Evolutionary conservation across 805 yeast species (phyloP), one percentile per base, ranked within the genome.

Genomic region (Maudiozyma pseudohumilis): DNA sequence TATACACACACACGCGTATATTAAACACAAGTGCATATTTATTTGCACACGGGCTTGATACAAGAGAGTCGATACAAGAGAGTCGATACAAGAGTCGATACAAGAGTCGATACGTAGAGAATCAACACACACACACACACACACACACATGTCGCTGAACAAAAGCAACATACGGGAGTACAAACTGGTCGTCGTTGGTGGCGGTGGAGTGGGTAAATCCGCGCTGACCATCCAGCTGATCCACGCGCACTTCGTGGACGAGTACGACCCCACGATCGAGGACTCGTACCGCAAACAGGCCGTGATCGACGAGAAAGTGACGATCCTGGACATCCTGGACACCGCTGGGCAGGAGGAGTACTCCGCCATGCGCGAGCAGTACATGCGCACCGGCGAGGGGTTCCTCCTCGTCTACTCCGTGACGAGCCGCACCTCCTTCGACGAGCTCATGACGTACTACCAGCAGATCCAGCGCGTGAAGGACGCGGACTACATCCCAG

Each of bases 321-420:
- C 84, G 1, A 69, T 83, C 18, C 63, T 82, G 45, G 98, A 92
- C 60, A 87, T 92, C 29, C 72, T 92, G 54, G 98, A 92, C 61
- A 92, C 98, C 16, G 98, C 98, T 2, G 98, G 98, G 29, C 96
- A 88, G 68, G 97, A 89, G 61, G 96, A 88, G 63, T 88, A 88
- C 60, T 75, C 86, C 39, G 95, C 96, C 15, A 78, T 81, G 86
- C 67, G 88, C 50, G 97, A 89, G 57, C 92, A 86, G 60, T 88
- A 88, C 61, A 88, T 88, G 94, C 74, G 94, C 44, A 85, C 95
- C 2, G 96, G 96, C 31, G 95, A 88, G 61, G 97, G 96, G 12
- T 88, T 88, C 52, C 64, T 88, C 40, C 66, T 88, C 36, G 96
- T 87, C 11, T 92, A 89, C 58, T 77, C 92, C 23, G 83, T 92